A percentile compares a stretch with the other conserved stretches of the same genome.
Conservation (phyloP, 163 green algal species). For the Chlorella variabilis region DNA sequence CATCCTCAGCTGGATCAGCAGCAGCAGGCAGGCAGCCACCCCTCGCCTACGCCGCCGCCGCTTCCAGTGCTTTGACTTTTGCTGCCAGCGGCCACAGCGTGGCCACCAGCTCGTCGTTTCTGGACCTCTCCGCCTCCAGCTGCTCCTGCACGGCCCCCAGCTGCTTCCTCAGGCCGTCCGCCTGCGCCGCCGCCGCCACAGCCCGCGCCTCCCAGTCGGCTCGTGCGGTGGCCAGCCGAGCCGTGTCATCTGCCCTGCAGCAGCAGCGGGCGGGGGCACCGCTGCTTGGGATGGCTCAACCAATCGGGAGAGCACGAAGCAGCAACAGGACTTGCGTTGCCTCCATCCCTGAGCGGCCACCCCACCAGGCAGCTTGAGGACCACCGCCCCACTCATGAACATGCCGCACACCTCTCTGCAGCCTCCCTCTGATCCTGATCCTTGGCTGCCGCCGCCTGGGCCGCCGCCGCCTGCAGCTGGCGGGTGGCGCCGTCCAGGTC, state of each 20-base stretch:
- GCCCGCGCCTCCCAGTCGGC: neutral
- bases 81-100: constrained; percentile 4
- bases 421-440: neutral
- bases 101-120: constrained; percentile 16
- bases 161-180: constrained; percentile 7
- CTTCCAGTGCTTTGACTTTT: neutral
- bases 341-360: too few species aligned
- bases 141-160: constrained; percentile 16
- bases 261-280: neutral
- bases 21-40: neutral
- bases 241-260: constrained; percentile 1
- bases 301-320: too few species aligned
- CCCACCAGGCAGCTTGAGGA: too few species aligned
- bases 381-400: too few species aligned
- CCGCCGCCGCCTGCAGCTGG: neutral
- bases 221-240: neutral
- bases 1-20: neutral
- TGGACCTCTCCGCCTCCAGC: neutral
- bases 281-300: too few species aligned
- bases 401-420: constrained; percentile 10
- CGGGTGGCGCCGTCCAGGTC: neutral
- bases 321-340: too few species aligned
- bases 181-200: neutral
- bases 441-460: neutral
- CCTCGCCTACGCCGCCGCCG: neutral